Evolutionary conservation across 2,329 filamentous ascomycete genomes (phyloP).

Genomic region (Ophiostoma perfectum): DNA sequence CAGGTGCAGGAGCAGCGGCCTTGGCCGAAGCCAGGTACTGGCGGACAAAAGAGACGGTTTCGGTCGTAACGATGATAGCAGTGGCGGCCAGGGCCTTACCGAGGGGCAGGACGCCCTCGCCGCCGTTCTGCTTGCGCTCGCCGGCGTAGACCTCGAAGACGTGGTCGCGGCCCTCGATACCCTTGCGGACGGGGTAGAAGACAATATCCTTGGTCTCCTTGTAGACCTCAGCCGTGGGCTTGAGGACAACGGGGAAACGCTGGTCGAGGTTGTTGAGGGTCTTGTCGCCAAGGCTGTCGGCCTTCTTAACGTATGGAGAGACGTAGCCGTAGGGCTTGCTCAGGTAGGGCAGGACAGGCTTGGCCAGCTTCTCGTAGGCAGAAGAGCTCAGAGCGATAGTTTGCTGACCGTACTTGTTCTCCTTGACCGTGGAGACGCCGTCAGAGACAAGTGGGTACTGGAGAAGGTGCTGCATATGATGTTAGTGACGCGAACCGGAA

Average conservation of each 20-base stretch:
- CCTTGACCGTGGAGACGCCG: slow-evolving; percentile 61
- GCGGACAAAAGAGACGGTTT: slow-evolving; percentile 58
- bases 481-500: slow-evolving; percentile 10
- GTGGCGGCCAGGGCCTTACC: slow-evolving; percentile 67
- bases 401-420: slow-evolving; percentile 76
- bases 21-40: slow-evolving; percentile 57
- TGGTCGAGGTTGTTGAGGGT: slow-evolving; percentile 65
- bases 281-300: slow-evolving; percentile 69
- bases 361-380: slow-evolving; percentile 70
- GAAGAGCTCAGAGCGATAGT: slow-evolving; percentile 70
- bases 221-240: slow-evolving; percentile 66
- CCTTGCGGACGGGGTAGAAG: slow-evolving; percentile 58
- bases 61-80: slow-evolving; percentile 59
- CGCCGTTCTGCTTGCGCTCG: slow-evolving; percentile 59
- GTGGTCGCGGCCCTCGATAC: slow-evolving; percentile 56
- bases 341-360: slow-evolving; percentile 73
- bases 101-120: slow-evolving; percentile 58
- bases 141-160: slow-evolving; percentile 51
- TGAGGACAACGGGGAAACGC: slow-evolving; percentile 67
- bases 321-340: slow-evolving; percentile 74
- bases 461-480: slow-evolving; percentile 63
- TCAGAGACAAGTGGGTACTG: slow-evolving; percentile 81
- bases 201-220: slow-evolving; percentile 57
- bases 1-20: slow-evolving; percentile 38
- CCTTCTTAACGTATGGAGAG: slow-evolving; percentile 76